Base-by-base conservation (phyloP, 225 moss, liverwort and hornwort genomes). In the Neckera pumila region DNA sequence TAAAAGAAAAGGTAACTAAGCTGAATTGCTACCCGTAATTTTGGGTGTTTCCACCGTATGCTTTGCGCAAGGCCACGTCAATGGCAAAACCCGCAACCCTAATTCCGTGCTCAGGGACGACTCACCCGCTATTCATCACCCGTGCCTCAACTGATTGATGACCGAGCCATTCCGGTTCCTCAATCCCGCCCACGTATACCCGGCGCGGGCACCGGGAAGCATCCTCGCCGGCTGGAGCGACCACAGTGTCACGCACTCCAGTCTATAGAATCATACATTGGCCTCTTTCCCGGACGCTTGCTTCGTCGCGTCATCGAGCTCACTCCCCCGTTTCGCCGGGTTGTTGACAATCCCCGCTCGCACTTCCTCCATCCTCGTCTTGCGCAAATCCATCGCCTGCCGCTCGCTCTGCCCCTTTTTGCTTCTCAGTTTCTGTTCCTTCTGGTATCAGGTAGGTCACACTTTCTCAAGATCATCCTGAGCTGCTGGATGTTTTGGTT, bases 301-400 rank as follows among this genome's bases (percentile, higher is more conserved):
- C 87, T 21, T 31, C 84, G 64, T 80, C 79, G 89, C 81, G 84
- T 84, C n/a, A n/a, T n/a, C 84, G 87, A 89, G 88, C 80, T 43
- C 85, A 42, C 90, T 85, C 81, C 83, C 72, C 18, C 65, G 11
- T 40, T 12, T 53, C 67, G 25, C 58, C 69, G 80, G 89, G 87
- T 89, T 86, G 79, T 76, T 34, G 1, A 13, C 51, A 65, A 59
- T 78, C 86, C 31, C 28, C 54, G 42, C 42, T n/a, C 78, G 47
- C 65, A 18, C 79, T 49, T 65, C 61, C 51, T 73, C 53, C 64
- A 33, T 6, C 53, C 26, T 78, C 86, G 17, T 82, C 82, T 76
- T 42, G 13, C 54, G 72, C 71, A 67, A 90, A 72, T 64, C 80
- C n/a, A 23, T 65, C 86, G 5, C 27, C 66, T 86, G 34, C 54